Conservation (phyloP, 495 filamentous ascomycete genomes). For the Cenococcum geophilum region DNA sequence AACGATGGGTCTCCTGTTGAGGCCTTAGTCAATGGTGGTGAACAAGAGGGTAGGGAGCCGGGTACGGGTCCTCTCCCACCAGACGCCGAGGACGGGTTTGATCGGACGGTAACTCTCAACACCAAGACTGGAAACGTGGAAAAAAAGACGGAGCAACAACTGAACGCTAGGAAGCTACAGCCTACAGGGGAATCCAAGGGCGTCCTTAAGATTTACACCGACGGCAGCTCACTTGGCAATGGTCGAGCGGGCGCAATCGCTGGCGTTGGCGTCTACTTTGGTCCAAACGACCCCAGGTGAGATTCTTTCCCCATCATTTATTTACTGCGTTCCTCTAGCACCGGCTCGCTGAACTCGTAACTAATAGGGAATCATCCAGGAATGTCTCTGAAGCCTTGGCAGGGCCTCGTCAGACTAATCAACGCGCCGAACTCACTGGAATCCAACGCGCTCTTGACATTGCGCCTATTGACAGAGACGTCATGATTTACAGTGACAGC, state of each 20-base stretch:
- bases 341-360: too few species aligned
- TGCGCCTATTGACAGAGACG: slow-evolving; percentile 55
- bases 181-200: slow-evolving; percentile 38
- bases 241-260: slow-evolving; percentile 64
- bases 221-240: slow-evolving; percentile 77
- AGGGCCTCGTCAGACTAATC: slow-evolving; percentile 79
- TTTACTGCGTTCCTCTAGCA: slow-evolving; percentile 27
- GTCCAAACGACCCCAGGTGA: slow-evolving; percentile 63
- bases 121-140: slow-evolving; percentile 52
- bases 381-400: slow-evolving; percentile 79
- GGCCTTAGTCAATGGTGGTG: slow-evolving; percentile 9
- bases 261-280: slow-evolving; percentile 87
- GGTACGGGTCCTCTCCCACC: slow-evolving; percentile 51
- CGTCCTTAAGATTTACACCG: slow-evolving; percentile 74
- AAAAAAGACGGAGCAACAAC: slow-evolving; percentile 51
- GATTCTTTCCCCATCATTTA: slow-evolving; percentile 8
- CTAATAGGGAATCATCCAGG: slow-evolving; percentile 37
- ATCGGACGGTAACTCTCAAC: slow-evolving; percentile 52
- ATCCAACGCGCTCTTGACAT: slow-evolving; percentile 77
- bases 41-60: slow-evolving; percentile 46
- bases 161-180: slow-evolving; percentile 42
- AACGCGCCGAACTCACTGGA: slow-evolving; percentile 88
- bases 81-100: slow-evolving; percentile 57
- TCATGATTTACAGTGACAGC: slow-evolving; percentile 75
- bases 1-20: slow-evolving; percentile 20